A percentile compares a stretch with the other conserved stretches of the same genome.
phyloP scores from a whole-genome alignment of 2,329 filamentous ascomycete genomes.

The Colletotrichum cordylinicola region DNA sequence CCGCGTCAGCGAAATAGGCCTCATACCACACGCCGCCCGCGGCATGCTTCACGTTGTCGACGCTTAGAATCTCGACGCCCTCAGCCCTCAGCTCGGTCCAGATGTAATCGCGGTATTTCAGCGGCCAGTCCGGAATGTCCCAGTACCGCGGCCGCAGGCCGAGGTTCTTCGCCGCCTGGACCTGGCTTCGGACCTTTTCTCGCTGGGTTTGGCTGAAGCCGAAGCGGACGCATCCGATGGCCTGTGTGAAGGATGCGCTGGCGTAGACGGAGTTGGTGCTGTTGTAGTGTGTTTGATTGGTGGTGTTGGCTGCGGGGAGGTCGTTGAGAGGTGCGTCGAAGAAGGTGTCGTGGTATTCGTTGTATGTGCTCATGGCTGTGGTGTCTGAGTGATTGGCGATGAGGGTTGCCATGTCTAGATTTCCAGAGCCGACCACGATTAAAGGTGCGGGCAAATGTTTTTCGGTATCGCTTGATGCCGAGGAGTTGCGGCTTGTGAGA shows the following conservation, averaged over 20 bases:
- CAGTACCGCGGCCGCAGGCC: constrained; percentile 66
- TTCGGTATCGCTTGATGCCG: rapidly evolving
- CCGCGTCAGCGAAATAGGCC: background rate
- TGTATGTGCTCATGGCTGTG: background rate
- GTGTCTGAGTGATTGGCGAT: background rate
- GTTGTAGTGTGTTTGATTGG: background rate
- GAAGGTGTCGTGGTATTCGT: background rate
- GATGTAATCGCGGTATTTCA: constrained; percentile 55
- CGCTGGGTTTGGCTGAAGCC: constrained; percentile 50
- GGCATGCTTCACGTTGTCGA: constrained; percentile 45
- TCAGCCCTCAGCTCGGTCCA: constrained; percentile 61
- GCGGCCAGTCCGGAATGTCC: constrained; percentile 63
- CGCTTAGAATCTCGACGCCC: constrained; percentile 65
- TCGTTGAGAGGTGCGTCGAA: background rate
- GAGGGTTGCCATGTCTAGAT: background rate
- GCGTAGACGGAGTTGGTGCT: constrained; percentile 60
- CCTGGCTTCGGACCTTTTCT: constrained; percentile 47
- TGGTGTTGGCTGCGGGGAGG: background rate
- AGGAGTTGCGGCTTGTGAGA: background rate
- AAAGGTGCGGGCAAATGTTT: background rate
- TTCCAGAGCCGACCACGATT: background rate
- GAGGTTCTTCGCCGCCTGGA: constrained; percentile 52
- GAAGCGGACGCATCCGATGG: constrained; percentile 57
- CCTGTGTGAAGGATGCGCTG: constrained; percentile 58
- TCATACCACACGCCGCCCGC: background rate